These are phyloP conservation scores for Echinochloa phyllopogon DNA, from an alignment of 176 grass and related monocot species.

Conservation along the genomic window DNA sequence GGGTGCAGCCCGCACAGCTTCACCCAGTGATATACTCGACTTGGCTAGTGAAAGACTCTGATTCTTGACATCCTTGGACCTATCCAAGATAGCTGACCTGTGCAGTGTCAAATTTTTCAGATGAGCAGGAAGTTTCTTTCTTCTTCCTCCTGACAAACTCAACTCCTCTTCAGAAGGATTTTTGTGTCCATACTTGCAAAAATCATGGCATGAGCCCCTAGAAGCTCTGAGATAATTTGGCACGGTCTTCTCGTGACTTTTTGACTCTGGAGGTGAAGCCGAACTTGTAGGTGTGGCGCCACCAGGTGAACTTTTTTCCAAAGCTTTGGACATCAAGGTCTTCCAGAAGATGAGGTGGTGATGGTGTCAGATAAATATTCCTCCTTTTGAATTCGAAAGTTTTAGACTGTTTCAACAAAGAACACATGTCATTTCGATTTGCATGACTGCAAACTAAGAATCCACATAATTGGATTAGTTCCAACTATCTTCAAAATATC, in stretches of 20 bases:
- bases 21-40: constrained; percentile 44
- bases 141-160: constrained; percentile 44
- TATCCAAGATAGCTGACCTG: constrained; percentile 53
- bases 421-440: constrained; percentile 21
- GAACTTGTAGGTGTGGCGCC: constrained; percentile 42
- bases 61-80: constrained; percentile 40
- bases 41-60: constrained; percentile 40
- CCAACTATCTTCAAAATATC: neutral
- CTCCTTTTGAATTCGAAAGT: constrained; percentile 25
- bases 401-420: constrained; percentile 26
- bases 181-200: constrained; percentile 85
- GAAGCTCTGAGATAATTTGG: constrained; percentile 78
- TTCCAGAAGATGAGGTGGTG: constrained; percentile 6
- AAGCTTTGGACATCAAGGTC: constrained; percentile 54
- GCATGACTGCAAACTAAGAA: constrained; percentile 17
- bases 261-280: constrained; percentile 49
- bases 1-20: constrained; percentile 32
- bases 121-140: constrained; percentile 55
- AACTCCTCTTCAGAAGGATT: constrained; percentile 48
- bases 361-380: constrained; percentile 6
- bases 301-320: constrained; percentile 52
- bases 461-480: constrained; percentile 15
- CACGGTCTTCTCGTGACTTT: constrained; percentile 46
- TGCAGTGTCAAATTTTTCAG: constrained; percentile 47
- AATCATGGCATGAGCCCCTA: constrained; percentile 88